A percentile compares a stretch with the other conserved stretches of the same genome.
Evolutionary conservation across 441 rosid genomes (phyloP).

Genomic region (Biscutella laevigata): DNA sequence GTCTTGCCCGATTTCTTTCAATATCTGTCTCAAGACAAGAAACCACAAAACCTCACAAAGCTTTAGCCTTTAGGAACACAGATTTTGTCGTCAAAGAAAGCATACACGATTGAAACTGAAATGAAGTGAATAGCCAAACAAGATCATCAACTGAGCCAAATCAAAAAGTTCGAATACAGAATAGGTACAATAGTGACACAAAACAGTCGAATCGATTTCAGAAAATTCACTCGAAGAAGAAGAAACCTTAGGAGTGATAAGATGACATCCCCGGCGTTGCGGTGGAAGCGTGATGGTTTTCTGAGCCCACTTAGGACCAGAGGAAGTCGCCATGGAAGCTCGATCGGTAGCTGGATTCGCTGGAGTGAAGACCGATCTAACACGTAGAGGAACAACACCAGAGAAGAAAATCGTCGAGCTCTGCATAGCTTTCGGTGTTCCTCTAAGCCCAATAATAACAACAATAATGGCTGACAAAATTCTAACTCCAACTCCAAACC

Average conservation of each 20-base stretch:
- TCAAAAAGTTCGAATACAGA: too few relatives aligned
- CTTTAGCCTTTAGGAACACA: too few relatives aligned
- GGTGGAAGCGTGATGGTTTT: conserved; percentile 78
- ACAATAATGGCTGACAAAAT: conserved; percentile 19
- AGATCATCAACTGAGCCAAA: too few relatives aligned
- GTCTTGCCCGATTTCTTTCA: conserved; percentile 65
- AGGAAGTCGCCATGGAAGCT: conserved; percentile 39
- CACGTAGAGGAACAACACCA: conserved; percentile 20
- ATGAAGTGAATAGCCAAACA: too few relatives aligned
- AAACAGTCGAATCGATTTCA: background rate
- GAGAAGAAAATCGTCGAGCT: conserved; percentile 30
- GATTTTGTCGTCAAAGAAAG: too few relatives aligned
- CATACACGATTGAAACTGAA: too few relatives aligned
- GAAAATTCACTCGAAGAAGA: background rate
- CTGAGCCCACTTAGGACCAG: conserved; percentile 84
- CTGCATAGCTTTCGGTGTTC: conserved; percentile 26
- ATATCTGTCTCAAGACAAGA: conserved; percentile 38
- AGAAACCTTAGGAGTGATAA: conserved; percentile 67
- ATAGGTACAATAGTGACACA: too few relatives aligned
- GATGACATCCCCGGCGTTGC: conserved; percentile 82
- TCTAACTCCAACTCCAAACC: background rate
- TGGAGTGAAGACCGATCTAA: conserved; percentile 33
- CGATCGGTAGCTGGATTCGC: conserved; percentile 35
- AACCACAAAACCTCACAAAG: background rate
- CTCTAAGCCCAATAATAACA: conserved; percentile 23